Conservation (phyloP, 2,329 filamentous ascomycete species). For the Daldinia sp. region DNA sequence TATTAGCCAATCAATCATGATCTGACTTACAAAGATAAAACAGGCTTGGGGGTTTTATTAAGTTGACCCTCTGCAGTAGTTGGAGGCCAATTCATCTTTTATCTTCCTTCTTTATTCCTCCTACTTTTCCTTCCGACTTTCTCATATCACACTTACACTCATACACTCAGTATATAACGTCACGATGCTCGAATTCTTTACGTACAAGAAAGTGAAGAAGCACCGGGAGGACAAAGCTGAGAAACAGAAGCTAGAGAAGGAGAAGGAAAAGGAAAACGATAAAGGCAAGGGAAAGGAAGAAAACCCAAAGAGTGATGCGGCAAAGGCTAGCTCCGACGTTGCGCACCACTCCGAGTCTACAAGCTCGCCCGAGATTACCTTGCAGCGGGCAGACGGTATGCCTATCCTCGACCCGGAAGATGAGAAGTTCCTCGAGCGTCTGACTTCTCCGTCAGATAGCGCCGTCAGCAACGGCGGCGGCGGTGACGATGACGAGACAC, state of each 20-base stretch:
- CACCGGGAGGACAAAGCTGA: constrained; percentile 63
- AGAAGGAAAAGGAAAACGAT: constrained; percentile 42
- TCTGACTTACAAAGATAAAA: constrained; percentile 39
- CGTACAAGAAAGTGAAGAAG: constrained; percentile 73
- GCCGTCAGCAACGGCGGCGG: constrained; percentile 53
- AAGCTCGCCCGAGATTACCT: constrained; percentile 46
- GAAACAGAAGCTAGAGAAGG: constrained; percentile 45
- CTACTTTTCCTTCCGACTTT: constrained; percentile 4
- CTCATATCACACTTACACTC: constrained; percentile 1
- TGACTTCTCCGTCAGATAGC: constrained; percentile 57
- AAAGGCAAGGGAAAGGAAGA: constrained; percentile 65
- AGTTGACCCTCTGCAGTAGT: constrained; percentile 12
- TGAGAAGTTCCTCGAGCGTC: constrained; percentile 68
- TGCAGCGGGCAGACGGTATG: constrained; percentile 49
- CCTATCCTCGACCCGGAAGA: constrained; percentile 68
- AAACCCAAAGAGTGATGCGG: constrained; percentile 44
- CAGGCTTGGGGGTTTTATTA: constrained; percentile 29
- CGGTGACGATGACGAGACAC: constrained; percentile 58
- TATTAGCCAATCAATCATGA: constrained; percentile 36
- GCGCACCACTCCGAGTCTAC: constrained; percentile 25
- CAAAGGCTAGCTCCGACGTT: constrained; percentile 45
- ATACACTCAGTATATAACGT: constrained; percentile 13
- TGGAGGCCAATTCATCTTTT: background rate
- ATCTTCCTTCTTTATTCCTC: background rate
- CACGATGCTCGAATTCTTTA: constrained; percentile 69